Base-by-base conservation (phyloP, 192 early-diverging fungal species). In the Paraglomus occultum region DNA sequence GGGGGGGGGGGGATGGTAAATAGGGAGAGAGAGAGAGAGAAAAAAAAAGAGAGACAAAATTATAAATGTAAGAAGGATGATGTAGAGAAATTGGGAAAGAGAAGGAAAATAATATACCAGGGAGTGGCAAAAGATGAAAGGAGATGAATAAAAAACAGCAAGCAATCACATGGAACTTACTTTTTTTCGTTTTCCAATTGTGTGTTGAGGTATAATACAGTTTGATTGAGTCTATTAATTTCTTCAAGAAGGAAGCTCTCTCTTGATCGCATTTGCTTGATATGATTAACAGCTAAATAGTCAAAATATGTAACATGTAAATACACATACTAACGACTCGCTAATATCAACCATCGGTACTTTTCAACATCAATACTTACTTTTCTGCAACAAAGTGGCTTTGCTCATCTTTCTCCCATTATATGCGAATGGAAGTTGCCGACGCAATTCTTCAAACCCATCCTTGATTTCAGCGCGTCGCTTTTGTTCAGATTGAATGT, bases 401-500 rank as follows among this genome's bases (percentile, higher is more conserved):
- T 80, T 80, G 20, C 76, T 77, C 79, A 80, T 80, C 53, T 80
- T 80, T 44, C 67, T 53, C 23, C 77, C 75, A 47, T 74, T 77
- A 45, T 65, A 70, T 47, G 67, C 71, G 18, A 74, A 69, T 43
- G 79, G 79, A 44, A 80, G 63, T 68, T 80, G 79, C 20, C 77
- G 68, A 51, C 74, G 68, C 40, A 80, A 59, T 64, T 80, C 76
- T 70, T 80, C 79, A 68, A 80, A 80, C 2, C 79, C 79, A 73
- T 80, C 79, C 54, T 80, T 80, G 23, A 80, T 80, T 63, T 80
- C 76, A n/a, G 79, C 79, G 45, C 79, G 79, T 65, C 79, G 71
- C 64, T 73, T 77, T 57, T 80, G 79, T 52, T 80, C 79, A 53
- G 79, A 80, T 70, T 80, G 79, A 65, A 80, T 80, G 67, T 80